These are phyloP conservation scores for Plasmodium yoelii DNA, from an alignment of 169 alveolate genomes.

Conservation along the genomic window DNA sequence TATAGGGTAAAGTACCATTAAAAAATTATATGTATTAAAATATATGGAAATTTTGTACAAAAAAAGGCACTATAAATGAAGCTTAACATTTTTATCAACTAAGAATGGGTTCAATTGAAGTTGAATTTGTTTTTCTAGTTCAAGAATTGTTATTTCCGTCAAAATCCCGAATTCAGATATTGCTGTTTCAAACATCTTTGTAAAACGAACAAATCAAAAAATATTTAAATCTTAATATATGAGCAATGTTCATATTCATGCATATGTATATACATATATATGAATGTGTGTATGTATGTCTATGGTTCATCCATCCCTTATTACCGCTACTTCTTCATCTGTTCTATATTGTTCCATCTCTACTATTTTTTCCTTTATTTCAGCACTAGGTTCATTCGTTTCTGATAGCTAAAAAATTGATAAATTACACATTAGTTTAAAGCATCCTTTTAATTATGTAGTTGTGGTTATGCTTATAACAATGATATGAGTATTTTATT, in stretches of 20 bases:
- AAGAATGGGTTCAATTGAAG: slow-evolving; percentile 60
- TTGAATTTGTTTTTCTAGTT: slow-evolving; percentile 62
- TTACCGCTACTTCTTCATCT: slow-evolving; percentile 73
- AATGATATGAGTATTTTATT: no score
- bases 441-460: background rate
- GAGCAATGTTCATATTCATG: no score
- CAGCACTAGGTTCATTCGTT: slow-evolving; percentile 58
- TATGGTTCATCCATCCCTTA: background rate
- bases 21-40: no score
- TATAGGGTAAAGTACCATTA: background rate
- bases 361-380: slow-evolving; percentile 66
- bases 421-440: background rate
- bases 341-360: slow-evolving; percentile 71
- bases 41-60: no score
- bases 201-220: slow-evolving; percentile 9
- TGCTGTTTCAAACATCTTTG: slow-evolving; percentile 72
- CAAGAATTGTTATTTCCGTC: slow-evolving; percentile 71
- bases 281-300: background rate
- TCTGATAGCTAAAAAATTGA: slow-evolving; percentile 34
- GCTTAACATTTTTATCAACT: slow-evolving; percentile 56
- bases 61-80: background rate
- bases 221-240: slow-evolving; percentile 1
- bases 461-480: background rate
- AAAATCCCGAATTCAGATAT: slow-evolving; percentile 58
- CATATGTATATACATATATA: no score